These are phyloP conservation scores for Microcera coccophila DNA, from an alignment of 2,329 filamentous ascomycete genomes.

Conservation along the genomic window DNA sequence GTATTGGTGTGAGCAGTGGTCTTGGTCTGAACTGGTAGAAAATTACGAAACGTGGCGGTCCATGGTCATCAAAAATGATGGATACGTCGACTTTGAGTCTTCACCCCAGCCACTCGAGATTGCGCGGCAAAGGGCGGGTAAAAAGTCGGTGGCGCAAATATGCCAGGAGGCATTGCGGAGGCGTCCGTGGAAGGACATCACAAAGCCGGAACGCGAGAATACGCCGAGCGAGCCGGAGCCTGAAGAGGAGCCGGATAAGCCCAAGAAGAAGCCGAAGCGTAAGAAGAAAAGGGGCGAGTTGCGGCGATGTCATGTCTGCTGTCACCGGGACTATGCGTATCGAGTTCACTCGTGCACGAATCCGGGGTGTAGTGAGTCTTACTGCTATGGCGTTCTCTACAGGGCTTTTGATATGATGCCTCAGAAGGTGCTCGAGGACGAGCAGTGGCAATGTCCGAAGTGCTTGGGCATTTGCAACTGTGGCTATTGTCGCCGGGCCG, in stretches of 20 bases:
- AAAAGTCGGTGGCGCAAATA: constrained; percentile 84
- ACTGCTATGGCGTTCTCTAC: constrained; percentile 92
- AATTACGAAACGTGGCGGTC: constrained; percentile 81
- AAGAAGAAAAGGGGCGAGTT: constrained; percentile 53
- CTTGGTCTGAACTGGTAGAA: constrained; percentile 71
- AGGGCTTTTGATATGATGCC: constrained; percentile 89
- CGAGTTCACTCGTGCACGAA: constrained; percentile 77
- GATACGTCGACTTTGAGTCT: constrained; percentile 58
- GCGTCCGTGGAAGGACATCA: constrained; percentile 80
- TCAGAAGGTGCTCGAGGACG: constrained; percentile 72
- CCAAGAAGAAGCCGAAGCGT: constrained; percentile 57
- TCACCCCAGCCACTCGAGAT: constrained; percentile 69
- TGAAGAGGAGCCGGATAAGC: constrained; percentile 58
- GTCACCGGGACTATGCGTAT: constrained; percentile 74
- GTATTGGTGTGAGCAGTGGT: constrained; percentile 89
- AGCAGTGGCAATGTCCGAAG: constrained; percentile 83
- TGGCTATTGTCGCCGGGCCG: constrained; percentile 64
- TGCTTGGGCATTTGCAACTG: constrained; percentile 87
- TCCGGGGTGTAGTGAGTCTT: constrained; percentile 65
- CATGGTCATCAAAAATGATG: constrained; percentile 70
- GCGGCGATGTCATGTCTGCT: constrained; percentile 76
- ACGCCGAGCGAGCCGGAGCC: constrained; percentile 49
- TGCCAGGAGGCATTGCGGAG: constrained; percentile 82
- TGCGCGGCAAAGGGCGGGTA: constrained; percentile 62
- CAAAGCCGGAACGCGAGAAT: constrained; percentile 51